Conservation (phyloP, 345 rosid species). For the Stellera chamaejasme region DNA sequence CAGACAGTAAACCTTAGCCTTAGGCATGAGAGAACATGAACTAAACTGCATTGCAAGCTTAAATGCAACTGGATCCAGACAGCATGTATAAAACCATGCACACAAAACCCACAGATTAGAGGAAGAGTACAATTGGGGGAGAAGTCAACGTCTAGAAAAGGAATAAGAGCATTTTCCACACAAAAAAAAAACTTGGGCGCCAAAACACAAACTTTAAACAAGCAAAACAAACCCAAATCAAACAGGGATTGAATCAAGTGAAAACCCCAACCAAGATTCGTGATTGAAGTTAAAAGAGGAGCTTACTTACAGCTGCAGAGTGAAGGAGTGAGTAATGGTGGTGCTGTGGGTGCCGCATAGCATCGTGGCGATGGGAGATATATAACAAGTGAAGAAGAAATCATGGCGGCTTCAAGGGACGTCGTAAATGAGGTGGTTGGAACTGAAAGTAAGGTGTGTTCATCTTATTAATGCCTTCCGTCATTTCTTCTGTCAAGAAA, state of each 20-base stretch:
- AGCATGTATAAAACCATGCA: background rate
- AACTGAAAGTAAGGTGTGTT: too few relatives aligned
- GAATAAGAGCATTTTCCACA: background rate
- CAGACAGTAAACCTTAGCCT: background rate
- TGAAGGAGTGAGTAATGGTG: too few relatives aligned
- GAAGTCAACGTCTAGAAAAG: background rate
- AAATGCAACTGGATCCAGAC: background rate
- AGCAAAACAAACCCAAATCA: background rate
- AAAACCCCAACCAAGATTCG: too few relatives aligned
- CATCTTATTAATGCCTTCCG: too few relatives aligned
- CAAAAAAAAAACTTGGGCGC: background rate
- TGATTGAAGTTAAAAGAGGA: too few relatives aligned
- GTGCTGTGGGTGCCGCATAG: too few relatives aligned
- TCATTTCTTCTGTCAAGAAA: too few relatives aligned
- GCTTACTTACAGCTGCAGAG: too few relatives aligned
- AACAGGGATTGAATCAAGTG: background rate
- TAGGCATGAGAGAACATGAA: background rate
- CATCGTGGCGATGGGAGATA: too few relatives aligned
- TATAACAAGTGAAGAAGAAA: too few relatives aligned
- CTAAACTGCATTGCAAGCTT: background rate
- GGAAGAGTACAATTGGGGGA: background rate
- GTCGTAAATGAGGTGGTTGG: too few relatives aligned
- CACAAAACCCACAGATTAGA: background rate
- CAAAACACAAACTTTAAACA: background rate
- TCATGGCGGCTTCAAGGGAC: too few relatives aligned